Evolutionary conservation across 805 yeast genomes (phyloP).

Genomic region (Brettanomyces nanus): DNA sequence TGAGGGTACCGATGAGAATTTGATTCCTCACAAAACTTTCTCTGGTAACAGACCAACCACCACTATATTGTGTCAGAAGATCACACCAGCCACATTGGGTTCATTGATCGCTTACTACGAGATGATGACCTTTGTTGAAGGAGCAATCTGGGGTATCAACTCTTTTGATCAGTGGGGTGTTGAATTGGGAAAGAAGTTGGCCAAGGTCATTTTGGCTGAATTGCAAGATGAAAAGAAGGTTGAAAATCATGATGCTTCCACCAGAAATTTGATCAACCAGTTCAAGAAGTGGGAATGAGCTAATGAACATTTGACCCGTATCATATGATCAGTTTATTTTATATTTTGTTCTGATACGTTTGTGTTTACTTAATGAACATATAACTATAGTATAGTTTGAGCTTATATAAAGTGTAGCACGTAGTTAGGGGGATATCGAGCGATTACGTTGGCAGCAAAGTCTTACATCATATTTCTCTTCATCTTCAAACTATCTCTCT

Average conservation of each 20-base stretch:
- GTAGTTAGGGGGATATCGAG: too few species aligned
- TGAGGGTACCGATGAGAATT: constrained; percentile 76
- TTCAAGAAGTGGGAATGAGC: constrained; percentile 75
- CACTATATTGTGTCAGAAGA: constrained; percentile 88
- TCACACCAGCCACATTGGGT: constrained; percentile 95
- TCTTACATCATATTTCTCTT: constrained; percentile 31
- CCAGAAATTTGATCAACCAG: constrained; percentile 89
- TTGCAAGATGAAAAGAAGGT: constrained; percentile 55
- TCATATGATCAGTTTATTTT: too few species aligned
- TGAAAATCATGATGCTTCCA: constrained; percentile 77
- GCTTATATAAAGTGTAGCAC: too few species aligned
- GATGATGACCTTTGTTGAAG: constrained; percentile 94
- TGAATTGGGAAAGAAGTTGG: constrained; percentile 95
- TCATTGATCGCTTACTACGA: constrained; percentile 96
- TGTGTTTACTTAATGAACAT: neutral
- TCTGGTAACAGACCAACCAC: constrained; percentile 99
- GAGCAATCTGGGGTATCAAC: constrained; percentile 99
- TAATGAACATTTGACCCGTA: neutral
- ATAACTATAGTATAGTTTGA: neutral
- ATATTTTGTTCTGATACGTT: neutral
- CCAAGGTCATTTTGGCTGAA: constrained; percentile 90
- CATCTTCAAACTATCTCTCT: constrained; percentile 43
- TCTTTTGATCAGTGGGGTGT: constrained; percentile 99
- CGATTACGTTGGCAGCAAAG: too few species aligned
- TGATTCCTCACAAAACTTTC: constrained; percentile 93